Evolutionary conservation across 495 filamentous ascomycete species (phyloP).

Genomic region (Penicillium dipodomyicola): DNA sequence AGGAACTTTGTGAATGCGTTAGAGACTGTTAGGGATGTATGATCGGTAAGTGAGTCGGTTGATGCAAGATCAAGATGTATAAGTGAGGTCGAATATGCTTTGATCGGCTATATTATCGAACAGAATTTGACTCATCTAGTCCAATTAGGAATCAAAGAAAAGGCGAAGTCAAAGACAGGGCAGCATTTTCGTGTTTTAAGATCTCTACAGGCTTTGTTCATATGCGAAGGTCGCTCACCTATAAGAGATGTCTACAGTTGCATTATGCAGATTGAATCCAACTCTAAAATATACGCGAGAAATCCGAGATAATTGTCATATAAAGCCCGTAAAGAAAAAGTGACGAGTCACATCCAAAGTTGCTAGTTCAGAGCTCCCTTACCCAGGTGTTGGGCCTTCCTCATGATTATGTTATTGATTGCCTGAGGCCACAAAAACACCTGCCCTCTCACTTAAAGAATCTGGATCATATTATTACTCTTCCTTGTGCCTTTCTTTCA

Average conservation of each 20-base stretch:
- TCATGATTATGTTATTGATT: slow-evolving; percentile 18
- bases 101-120: background rate
- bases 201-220: background rate
- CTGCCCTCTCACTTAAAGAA: slow-evolving; percentile 3
- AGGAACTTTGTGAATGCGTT: background rate
- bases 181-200: background rate
- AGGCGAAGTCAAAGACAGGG: background rate
- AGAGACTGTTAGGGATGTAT: background rate
- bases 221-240: background rate
- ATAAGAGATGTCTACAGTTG: background rate
- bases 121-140: background rate
- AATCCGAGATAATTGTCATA: background rate
- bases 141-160: background rate
- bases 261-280: background rate
- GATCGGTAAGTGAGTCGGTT: background rate
- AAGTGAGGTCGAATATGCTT: background rate
- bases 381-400: background rate
- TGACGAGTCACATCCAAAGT: background rate
- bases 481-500: background rate
- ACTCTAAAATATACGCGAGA: background rate
- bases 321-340: background rate
- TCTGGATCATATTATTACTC: background rate
- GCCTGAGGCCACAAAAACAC: slow-evolving; percentile 22
- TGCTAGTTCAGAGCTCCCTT: background rate
- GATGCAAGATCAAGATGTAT: background rate